Evolutionary conservation across 2,329 filamentous ascomycete genomes (phyloP), one percentile per base, ranked within the genome.

Genomic region (Zasmidium citrigriseum): DNA sequence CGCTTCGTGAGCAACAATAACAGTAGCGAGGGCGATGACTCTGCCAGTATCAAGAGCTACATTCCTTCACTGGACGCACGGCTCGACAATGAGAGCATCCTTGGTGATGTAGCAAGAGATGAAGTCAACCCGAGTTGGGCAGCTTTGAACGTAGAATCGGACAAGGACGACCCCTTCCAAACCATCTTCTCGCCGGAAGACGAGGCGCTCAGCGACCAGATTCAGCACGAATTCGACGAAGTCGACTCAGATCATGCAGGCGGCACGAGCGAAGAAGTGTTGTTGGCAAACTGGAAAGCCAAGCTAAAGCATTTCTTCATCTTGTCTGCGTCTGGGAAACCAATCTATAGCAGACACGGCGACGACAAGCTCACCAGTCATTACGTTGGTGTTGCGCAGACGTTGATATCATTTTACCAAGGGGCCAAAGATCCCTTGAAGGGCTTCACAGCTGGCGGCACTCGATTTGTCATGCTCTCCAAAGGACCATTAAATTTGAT

Each of bases 271-370:
- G 83, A 88, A 73, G 77, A 78, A 67, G 64, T 72, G 21, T 66
- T 91, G 23, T 80, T 96, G 44, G 77, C 80, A 16, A 81, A 87
- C 63, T 99, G 93, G 93, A 95, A 92, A 72, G 86, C 89, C 38
- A 98, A 98, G 77, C 82, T 93, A 62, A 99, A 99, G 76, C 95
- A 99, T 76, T 99, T 96, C 74, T 86, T 99, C 76, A 96, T 99
- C 68, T 80, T 99, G 1, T 98, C 95, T 2, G 93, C 92, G 14
- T 93, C 96, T 10, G 95, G 95, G 20, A 99, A 99, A 73, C 96
- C 95, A 11, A 96, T 99, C 50, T 99, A 93, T 82, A 98, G 92
- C 70, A 86, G 96, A 50, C 93, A 99, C 72, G 95, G 96, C 44
- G 91, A 97, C 67, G 83, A 96, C 64, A 87, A 89, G 55, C 80